These are phyloP conservation scores for Fusarium hainanense DNA, from an alignment of 2,329 filamentous ascomycete species.

Conservation along the genomic window DNA sequence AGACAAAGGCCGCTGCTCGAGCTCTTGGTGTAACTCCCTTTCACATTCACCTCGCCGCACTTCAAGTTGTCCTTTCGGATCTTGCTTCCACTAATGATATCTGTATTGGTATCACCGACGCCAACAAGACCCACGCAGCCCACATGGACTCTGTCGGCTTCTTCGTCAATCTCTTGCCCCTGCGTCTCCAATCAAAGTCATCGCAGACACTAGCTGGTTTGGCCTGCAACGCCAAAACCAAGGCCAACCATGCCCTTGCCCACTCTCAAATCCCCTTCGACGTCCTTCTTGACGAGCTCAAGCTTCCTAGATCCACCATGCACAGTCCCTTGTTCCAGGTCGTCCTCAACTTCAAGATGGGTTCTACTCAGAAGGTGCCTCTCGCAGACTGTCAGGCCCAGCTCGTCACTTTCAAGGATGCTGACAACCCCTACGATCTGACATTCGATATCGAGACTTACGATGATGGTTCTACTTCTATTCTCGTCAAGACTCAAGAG, in stretches of 20 bases:
- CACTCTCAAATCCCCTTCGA: constrained; percentile 4
- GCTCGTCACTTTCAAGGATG: constrained; percentile 1
- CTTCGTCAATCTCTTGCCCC: constrained; percentile 20
- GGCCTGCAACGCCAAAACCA: too few species aligned
- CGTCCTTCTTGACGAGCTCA: constrained; percentile 5
- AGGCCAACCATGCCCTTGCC: too few species aligned
- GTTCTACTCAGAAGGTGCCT: constrained; percentile 2
- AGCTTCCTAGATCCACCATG: constrained; percentile 4
- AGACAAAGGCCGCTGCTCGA: not conserved
- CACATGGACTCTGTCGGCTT: constrained; percentile 14
- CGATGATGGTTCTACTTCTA: not conserved
- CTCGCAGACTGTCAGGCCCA: not conserved
- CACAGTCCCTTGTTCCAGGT: constrained; percentile 12
- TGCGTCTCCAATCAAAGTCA: not conserved
- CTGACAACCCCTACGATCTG: constrained; percentile 3
- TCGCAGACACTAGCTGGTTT: too few species aligned
- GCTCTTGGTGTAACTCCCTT: constrained; percentile 8
- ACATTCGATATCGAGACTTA: not conserved
- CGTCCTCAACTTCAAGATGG: constrained; percentile 8
- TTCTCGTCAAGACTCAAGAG: constrained; percentile 1
- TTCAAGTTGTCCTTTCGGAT: constrained; percentile 15
- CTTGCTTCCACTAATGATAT: constrained; percentile 5
- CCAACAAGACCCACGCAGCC: constrained; percentile 13
- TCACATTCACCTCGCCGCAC: constrained; percentile 12
- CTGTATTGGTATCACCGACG: constrained; percentile 22